Conservation (phyloP, 768 basidiomycete genomes). For the Suillus placidus region DNA sequence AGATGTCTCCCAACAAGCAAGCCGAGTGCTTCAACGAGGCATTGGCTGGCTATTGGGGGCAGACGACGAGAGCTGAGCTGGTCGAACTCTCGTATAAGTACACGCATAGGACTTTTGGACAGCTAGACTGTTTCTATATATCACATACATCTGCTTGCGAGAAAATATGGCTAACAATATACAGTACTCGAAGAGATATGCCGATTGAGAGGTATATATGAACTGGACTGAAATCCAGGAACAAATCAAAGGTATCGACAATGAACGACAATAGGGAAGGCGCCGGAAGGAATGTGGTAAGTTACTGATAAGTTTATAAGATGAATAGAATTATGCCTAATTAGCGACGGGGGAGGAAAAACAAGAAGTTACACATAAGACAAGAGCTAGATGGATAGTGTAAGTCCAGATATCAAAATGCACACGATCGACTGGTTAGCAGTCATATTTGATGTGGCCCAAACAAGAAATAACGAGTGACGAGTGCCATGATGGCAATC, state of each 20-base stretch:
- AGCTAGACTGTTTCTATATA: slow-evolving; percentile 9
- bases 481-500: slow-evolving; percentile 2
- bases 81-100: slow-evolving; percentile 5
- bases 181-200: slow-evolving; percentile 21
- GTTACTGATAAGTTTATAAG: slow-evolving; percentile 26
- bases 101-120: not conserved
- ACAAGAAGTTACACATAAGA: slow-evolving; percentile 7
- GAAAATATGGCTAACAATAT: slow-evolving; percentile 20
- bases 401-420: slow-evolving; percentile 16
- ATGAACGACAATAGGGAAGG: slow-evolving; percentile 20
- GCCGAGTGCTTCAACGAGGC: slow-evolving; percentile 80
- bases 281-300: slow-evolving; percentile 25
- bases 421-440: slow-evolving; percentile 14
- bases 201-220: slow-evolving; percentile 26
- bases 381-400: slow-evolving; percentile 18
- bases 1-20: slow-evolving; percentile 75
- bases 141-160: slow-evolving; percentile 19
- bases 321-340: slow-evolving; percentile 19
- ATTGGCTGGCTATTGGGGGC: slow-evolving; percentile 96
- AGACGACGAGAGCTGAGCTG: slow-evolving; percentile 49
- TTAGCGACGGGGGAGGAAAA: slow-evolving; percentile 6
- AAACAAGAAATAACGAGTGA: slow-evolving; percentile 19
- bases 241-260: slow-evolving; percentile 24
- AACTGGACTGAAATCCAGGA: slow-evolving; percentile 24
- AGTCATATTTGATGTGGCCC: slow-evolving; percentile 15